Percentiles rank a stretch among this genome's conserved stretches.
These are phyloP conservation scores for Punica granatum DNA, from an alignment of 345 rosid species.

Conservation along the genomic window DNA sequence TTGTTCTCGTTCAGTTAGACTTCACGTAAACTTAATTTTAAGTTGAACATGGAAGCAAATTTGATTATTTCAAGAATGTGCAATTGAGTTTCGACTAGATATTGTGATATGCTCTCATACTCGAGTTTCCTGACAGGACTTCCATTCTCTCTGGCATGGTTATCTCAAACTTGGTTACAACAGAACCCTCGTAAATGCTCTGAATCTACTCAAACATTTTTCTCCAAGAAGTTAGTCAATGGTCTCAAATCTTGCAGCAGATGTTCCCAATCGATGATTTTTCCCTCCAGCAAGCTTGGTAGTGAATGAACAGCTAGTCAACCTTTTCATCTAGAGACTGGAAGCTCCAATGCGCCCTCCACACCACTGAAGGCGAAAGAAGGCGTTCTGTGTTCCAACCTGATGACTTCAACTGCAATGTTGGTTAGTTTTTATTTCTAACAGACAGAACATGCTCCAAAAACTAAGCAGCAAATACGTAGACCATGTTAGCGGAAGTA, in stretches of 20 bases:
- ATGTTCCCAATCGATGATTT: background rate
- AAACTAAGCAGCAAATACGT: no score
- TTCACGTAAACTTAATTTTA: background rate
- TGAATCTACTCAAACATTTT: background rate
- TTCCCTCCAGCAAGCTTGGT: background rate
- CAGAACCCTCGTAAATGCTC: background rate
- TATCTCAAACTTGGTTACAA: background rate
- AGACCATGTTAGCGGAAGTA: no score
- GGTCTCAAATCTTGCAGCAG: background rate
- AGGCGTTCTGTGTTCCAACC: constrained; percentile 92
- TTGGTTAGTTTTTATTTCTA: background rate
- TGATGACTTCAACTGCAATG: constrained; percentile 49
- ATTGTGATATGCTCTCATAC: background rate
- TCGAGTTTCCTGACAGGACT: background rate
- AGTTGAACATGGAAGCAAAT: background rate
- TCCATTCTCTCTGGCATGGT: background rate
- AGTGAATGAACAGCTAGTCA: constrained; percentile 26
- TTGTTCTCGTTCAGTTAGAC: background rate
- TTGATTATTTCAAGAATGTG: no score
- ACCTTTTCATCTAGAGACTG: constrained; percentile 35
- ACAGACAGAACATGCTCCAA: background rate
- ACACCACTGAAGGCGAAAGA: constrained; percentile 56
- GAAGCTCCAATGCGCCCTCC: constrained; percentile 71
- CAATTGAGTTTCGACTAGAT: background rate
- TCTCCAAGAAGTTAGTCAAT: background rate